A percentile compares a stretch with the other conserved stretches of the same genome.
phyloP scores from a whole-genome alignment of 108 stramenopile genomes.

The Stephanodiscus triporus region DNA sequence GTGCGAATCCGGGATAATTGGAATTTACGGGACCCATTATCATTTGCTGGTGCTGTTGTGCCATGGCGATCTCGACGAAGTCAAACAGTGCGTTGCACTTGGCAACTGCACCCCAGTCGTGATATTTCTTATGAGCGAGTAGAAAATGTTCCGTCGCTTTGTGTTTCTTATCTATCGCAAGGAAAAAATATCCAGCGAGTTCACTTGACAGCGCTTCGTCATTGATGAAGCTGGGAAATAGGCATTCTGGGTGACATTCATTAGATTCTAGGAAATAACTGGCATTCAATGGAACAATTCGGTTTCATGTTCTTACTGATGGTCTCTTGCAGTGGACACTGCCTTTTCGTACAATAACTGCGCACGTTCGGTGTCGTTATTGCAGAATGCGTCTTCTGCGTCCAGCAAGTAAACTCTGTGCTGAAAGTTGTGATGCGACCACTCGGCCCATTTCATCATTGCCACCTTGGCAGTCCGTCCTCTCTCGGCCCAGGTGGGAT shows the following conservation, averaged over 20 bases:
- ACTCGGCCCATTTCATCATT: constrained; percentile 14
- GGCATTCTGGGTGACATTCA: neutral
- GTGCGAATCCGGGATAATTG: neutral
- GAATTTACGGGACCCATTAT: neutral
- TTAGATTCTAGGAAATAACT: neutral
- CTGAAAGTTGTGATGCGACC: constrained; percentile 34
- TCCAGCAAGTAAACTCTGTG: constrained; percentile 29
- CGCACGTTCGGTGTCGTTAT: constrained; percentile 18
- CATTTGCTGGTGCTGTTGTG: neutral
- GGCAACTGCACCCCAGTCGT: constrained; percentile 29
- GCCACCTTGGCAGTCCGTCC: constrained; percentile 5
- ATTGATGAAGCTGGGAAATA: constrained; percentile 19
- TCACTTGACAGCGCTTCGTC: constrained; percentile 37
- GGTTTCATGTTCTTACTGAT: neutral
- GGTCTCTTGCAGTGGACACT: constrained; percentile 22
- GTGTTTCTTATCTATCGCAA: constrained; percentile 11
- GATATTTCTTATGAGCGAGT: constrained; percentile 20
- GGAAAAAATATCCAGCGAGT: constrained; percentile 30
- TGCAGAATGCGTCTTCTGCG: constrained; percentile 30
- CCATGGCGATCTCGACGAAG: neutral
- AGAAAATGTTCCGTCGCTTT: constrained; percentile 14
- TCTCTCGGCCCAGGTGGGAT: constrained; percentile 9
- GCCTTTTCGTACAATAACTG: constrained; percentile 23
- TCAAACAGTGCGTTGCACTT: constrained; percentile 20
- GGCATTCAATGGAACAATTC: neutral